Evolutionary conservation across 1,284 basidiomycete species (phyloP), one percentile per base, ranked within the genome.

Genomic region (Dichomitus squalens): DNA sequence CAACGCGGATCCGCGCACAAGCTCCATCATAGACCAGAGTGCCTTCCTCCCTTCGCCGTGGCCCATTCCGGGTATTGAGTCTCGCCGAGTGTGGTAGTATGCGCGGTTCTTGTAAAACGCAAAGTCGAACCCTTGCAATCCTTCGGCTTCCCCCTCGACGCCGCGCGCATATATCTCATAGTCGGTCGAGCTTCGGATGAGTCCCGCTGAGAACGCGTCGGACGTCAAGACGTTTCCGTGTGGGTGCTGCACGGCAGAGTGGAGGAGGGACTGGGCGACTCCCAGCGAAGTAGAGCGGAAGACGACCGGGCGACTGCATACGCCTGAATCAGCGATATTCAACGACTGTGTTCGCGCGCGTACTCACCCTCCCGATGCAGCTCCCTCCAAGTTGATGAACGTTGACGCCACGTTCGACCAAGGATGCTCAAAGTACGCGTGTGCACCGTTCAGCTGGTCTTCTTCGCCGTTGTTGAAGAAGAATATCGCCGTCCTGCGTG

Each of bases 381-480:
- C 89, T 4, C 91, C 91, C 71, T 93, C 91, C 12, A 92, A 79
- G 64, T 92, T 93, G 43, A 93, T 74, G 71, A 93, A 93, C 0
- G 79, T 79, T 25, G 82, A 76, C 0, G 82, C 80, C 21, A 87
- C 70, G 29, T 82, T 81, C 1, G 84, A 81, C 90, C 89, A 92
- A 0, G 88, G 85, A 59, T 93, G 90, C 57, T 84, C 75, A 29
- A 75, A 82, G 66, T 72, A 90, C 79, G 79, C 77, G 66, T 84
- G 82, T 12, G 88, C 87, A 20, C 91, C 91, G 61, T 87, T 79
- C 62, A 92, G 68, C 34, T 85, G 82, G 67, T 90, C 84, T 65
- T 93, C 90, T 69, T 93, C 91, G 1, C 86, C 90, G 59, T 93
- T 92, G 70, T 93, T 93, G 69, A 92, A 81, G 66, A 92, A 90